Evolutionary conservation across 768 basidiomycete genomes (phyloP), one percentile per base, ranked within the genome.

Genomic region (Lactarius psammicola): DNA sequence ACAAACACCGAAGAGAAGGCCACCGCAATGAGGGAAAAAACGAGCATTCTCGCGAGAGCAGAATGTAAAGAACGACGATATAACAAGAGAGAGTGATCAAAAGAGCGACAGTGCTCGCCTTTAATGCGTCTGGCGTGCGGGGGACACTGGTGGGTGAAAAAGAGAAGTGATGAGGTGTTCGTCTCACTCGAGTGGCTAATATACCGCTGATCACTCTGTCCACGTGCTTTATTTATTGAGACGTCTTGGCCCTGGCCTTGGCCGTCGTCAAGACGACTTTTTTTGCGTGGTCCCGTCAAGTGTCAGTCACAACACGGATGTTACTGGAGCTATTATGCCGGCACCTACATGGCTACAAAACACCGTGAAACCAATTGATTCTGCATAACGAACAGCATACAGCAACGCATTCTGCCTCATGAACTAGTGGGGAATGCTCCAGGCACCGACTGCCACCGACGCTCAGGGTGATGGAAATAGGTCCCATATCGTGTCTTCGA

Each of bases 401-500:
- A 23, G 46, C 7, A 26, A 49, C 8, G 11, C 44, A n/a, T 23
- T 54, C 30, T 23, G 40, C 26, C 28, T 62, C 38, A 66, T 28
- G 56, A 62, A 53, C 65, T 28, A 13, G 42, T 46, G 10, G 76
- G 72, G 70, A 88, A 88, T 3, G 85, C 86, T 4, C 87, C 88
- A 5, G 87, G 88, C 64, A 88, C 79, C 0, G 75, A 72, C 68
- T 82, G 80, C 71, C 80, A 80, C 65, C 86, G 79, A 67, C 85
- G 78, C 72, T 94, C 93, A 0, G 93, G 93, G 74, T 93, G 93
- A 74, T 93, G 93, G 70, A 88, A 94, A 71, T 93, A 93, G 31
- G 90, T 93, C 38, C 85, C 83, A 74, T 91, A 88, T 33, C 89
- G 79, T 68, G 74, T 55, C 76, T 54, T 57, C 74, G 54, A 74